Evolutionary conservation across 768 basidiomycete genomes (phyloP).

Genomic region (Phanerochaete carnosa): DNA sequence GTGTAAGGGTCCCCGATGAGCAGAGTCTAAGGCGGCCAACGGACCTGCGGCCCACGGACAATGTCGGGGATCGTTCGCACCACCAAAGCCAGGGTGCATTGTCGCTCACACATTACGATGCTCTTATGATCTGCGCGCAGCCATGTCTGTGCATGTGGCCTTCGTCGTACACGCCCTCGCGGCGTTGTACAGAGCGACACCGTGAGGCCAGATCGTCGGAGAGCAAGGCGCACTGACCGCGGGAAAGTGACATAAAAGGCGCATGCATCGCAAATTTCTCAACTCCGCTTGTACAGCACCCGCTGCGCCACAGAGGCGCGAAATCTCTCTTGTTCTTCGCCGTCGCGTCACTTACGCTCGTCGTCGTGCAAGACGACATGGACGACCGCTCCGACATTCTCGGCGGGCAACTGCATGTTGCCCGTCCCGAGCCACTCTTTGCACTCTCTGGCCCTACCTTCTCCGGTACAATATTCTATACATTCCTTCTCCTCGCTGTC

Average conservation of each 20-base stretch:
- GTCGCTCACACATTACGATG: not conserved
- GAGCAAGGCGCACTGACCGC: not conserved
- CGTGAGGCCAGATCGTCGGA: not conserved
- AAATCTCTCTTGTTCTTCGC: constrained; percentile 11
- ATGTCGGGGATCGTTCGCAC: not conserved
- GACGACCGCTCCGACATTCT: constrained; percentile 72
- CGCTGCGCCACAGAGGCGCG: constrained; percentile 11
- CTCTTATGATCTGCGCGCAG: not conserved
- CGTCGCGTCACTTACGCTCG: constrained; percentile 15
- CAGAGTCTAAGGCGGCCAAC: not conserved
- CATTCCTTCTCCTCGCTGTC: constrained; percentile 9
- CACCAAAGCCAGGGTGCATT: not conserved
- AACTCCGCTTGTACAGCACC: constrained; percentile 13
- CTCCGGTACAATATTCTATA: constrained; percentile 10
- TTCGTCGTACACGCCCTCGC: not conserved
- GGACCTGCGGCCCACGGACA: not conserved
- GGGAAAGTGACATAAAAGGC: constrained; percentile 1
- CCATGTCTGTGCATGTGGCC: not conserved
- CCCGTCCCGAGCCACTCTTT: constrained; percentile 33
- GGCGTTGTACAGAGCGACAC: not conserved
- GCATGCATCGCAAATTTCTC: constrained; percentile 1
- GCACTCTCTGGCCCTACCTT: constrained; percentile 20
- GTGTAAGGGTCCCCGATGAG: not conserved
- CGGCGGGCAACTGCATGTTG: constrained; percentile 42
- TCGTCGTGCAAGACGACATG: constrained; percentile 38